Evolutionary conservation across 768 basidiomycete species (phyloP).

Genomic region (Leccinum aurantiacum): DNA sequence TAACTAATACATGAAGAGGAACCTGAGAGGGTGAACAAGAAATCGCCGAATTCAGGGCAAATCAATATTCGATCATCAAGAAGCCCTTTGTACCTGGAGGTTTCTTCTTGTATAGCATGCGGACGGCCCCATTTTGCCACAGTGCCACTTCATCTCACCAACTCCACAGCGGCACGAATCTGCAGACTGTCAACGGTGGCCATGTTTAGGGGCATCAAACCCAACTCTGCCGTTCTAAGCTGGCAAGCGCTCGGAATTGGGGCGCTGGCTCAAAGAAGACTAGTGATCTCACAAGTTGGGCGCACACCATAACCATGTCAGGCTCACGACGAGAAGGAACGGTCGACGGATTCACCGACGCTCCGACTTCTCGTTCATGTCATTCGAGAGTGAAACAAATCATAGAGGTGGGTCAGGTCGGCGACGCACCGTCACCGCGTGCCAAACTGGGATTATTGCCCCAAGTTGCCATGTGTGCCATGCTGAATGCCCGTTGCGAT

Average conservation of each 20-base stretch:
- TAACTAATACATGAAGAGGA: background rate
- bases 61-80: slow-evolving; percentile 11
- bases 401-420: background rate
- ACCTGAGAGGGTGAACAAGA: background rate
- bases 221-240: background rate
- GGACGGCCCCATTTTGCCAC: background rate
- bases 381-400: background rate
- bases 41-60: background rate
- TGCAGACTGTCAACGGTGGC: background rate
- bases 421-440: background rate
- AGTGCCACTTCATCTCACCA: background rate
- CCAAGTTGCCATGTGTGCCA: background rate
- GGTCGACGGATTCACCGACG: background rate
- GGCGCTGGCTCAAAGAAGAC: background rate
- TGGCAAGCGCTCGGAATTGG: background rate
- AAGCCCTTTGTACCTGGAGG: slow-evolving; percentile 2
- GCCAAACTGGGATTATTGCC: background rate
- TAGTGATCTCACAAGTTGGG: background rate
- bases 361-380: background rate
- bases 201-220: slow-evolving; percentile 1
- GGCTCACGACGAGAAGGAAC: background rate
- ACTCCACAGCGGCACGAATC: background rate
- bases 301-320: background rate
- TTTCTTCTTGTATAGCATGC: background rate
- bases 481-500: background rate